Evolutionary conservation across 345 rosid species (phyloP), one percentile per base, ranked within the genome.

Genomic region (Linum trigynum): DNA sequence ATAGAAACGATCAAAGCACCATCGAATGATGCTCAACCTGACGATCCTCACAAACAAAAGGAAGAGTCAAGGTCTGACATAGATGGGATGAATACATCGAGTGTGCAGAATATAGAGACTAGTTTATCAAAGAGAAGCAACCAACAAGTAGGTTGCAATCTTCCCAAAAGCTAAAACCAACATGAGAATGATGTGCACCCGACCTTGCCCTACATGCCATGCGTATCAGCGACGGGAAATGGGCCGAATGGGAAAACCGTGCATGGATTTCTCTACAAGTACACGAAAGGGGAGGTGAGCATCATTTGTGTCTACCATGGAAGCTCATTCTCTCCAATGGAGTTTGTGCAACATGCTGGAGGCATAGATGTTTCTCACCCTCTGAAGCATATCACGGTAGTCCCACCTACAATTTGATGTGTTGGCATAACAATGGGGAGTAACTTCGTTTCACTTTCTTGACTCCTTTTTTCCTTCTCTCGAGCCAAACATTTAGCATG

Each of bases 251-350:
- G 94, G 23, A 89, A 74, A 76, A 86, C 91, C 10, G 67, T 89
- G n/a, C 81, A 80, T 14, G 96, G 94, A 39, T 82, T 89, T 73
- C 61, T 84, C 15, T 72, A 72, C 64, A 77, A 76, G 71, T 89
- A 81, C 62, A 69, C 87, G 0, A 79, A 83, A 57, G 43, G 81
- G 2, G 91, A 86, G 67, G 74, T 86, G 2, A 81, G 81, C 74
- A 85, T 89, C 14, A 67, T 85, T 11, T 89, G 92, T 23, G 80
- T 81, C 3, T 89, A 91, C 79, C 96, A 86, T 59, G 91, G 96
- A 39, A 78, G 63, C 48, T 80, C 85, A 14, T 85, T 86, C 62
- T 77, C 91, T 0, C 94, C 94, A 0, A 86, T 82, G 8, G 86
- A 83, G 86, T 89, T 89, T 36, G 86, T 89, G 69, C 63, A 68